A percentile compares a stretch with the other conserved stretches of the same genome.
Evolutionary conservation across 2,329 filamentous ascomycete genomes (phyloP).

Genomic region (Trichoderma sp.): DNA sequence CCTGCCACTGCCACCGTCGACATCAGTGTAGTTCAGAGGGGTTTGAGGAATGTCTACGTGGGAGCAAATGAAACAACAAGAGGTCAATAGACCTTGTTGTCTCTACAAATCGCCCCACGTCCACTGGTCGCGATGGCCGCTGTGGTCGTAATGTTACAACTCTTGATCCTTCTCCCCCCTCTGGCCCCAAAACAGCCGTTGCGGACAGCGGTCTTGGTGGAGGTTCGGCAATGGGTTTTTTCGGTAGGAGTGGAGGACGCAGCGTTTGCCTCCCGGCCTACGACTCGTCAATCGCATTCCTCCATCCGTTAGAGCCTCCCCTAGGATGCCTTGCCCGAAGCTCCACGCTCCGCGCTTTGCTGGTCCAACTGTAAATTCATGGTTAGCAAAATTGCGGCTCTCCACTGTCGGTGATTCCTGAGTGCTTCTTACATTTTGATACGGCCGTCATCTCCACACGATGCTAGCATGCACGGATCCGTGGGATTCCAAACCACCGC

Average conservation of each 20-base stretch:
- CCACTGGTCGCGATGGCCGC: not conserved
- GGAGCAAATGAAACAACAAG: too few species aligned
- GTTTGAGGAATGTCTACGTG: not conserved
- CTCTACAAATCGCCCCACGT: not conserved
- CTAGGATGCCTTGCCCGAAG: conserved; percentile 28
- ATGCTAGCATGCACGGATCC: conserved; percentile 82
- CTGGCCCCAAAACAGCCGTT: not conserved
- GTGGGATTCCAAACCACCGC: conserved; percentile 85
- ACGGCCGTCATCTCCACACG: conserved; percentile 82
- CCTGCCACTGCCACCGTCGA: not conserved
- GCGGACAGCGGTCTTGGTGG: not conserved
- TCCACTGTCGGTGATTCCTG: not conserved
- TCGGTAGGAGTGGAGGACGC: not conserved
- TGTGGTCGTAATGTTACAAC: not conserved
- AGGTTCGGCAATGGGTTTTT: not conserved
- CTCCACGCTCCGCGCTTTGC: conserved; percentile 29
- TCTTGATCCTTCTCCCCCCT: not conserved
- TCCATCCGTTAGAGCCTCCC: conserved; percentile 28
- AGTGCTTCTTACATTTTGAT: conserved; percentile 74
- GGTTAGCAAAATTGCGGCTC: not conserved
- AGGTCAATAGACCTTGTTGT: too few species aligned
- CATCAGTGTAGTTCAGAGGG: not conserved
- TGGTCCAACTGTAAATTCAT: conserved; percentile 32
- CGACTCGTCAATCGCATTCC: conserved; percentile 22
- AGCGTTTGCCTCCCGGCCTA: conserved; percentile 21